A percentile compares a stretch with the other conserved stretches of the same genome.
Conservation (phyloP, 768 basidiomycete species). For the Pseudohyphozyma bogoriensis region DNA sequence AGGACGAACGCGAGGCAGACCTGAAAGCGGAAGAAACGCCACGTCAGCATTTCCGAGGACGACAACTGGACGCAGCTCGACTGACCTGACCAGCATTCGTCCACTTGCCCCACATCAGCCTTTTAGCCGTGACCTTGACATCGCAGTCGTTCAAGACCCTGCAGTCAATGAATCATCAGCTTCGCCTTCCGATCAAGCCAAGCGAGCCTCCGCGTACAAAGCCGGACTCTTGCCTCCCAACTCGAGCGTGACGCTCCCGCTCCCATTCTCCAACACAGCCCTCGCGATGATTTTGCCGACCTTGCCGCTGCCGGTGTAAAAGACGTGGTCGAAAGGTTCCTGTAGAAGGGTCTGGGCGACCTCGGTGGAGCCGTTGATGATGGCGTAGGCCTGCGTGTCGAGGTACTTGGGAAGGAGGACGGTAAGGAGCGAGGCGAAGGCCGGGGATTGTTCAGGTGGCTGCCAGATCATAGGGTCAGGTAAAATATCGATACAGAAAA, state of each 20-base stretch:
- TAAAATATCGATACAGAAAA: too few species aligned
- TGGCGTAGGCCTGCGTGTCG: slow-evolving; percentile 44
- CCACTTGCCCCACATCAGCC: too few species aligned
- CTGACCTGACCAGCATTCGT: too few species aligned
- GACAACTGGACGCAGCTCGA: too few species aligned
- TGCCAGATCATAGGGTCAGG: not conserved
- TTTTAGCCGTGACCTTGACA: too few species aligned
- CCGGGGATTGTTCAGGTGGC: slow-evolving; percentile 60
- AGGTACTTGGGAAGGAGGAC: slow-evolving; percentile 67
- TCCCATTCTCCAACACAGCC: slow-evolving; percentile 66
- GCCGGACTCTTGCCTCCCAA: slow-evolving; percentile 35
- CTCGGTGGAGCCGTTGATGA: slow-evolving; percentile 14
- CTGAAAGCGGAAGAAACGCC: slow-evolving; percentile 50
- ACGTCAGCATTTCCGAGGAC: slow-evolving; percentile 53
- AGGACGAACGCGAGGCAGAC: slow-evolving; percentile 50
- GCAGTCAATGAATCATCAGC: too few species aligned
- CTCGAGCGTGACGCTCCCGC: slow-evolving; percentile 53
- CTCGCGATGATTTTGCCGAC: slow-evolving; percentile 58
- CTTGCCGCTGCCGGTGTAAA: slow-evolving; percentile 55
- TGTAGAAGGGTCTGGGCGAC: slow-evolving; percentile 4
- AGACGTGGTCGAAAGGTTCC: slow-evolving; percentile 39
- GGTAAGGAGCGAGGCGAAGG: slow-evolving; percentile 49
- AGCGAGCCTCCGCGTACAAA: too few species aligned
- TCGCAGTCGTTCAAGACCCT: too few species aligned
- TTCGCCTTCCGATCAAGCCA: too few species aligned